phyloP scores from a whole-genome alignment of 345 rosid genomes.

The Dimocarpus longan region DNA sequence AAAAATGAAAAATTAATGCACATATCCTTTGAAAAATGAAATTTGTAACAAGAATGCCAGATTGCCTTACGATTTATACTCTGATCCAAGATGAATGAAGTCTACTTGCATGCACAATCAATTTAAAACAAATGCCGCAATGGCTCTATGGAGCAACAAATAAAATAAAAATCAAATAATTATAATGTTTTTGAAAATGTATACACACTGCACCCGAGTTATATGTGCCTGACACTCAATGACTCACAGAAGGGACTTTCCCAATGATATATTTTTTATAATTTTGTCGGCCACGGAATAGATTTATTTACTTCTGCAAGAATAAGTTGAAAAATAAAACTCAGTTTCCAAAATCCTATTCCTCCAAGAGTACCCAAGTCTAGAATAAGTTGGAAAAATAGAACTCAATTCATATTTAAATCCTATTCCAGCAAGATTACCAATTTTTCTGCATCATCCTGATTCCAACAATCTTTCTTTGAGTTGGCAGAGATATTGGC shows the following conservation, averaged over 20 bases:
- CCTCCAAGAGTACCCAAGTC: too few relatives aligned
- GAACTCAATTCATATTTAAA: background rate
- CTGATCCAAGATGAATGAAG: background rate
- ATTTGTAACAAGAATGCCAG: background rate
- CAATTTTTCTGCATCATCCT: conserved; percentile 65
- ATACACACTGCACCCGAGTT: background rate
- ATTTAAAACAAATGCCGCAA: background rate
- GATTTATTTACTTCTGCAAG: background rate
- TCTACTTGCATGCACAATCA: background rate
- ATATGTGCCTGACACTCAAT: background rate
- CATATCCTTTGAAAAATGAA: background rate
- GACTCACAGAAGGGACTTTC: background rate
- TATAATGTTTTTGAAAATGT: background rate
- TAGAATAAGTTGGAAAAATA: background rate
- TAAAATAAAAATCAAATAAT: background rate
- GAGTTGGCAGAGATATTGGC: conserved; percentile 41
- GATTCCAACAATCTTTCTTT: conserved; percentile 55
- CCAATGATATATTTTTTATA: background rate
- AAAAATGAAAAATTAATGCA: background rate
- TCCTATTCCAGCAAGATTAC: conserved; percentile 41
- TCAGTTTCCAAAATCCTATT: background rate
- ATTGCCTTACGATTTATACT: background rate
- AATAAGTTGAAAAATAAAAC: background rate
- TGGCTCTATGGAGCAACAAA: background rate
- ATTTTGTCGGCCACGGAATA: background rate